These are phyloP conservation scores for Pyrenophora tritici-repentis DNA, from an alignment of 2,329 filamentous ascomycete genomes.

Conservation along the genomic window DNA sequence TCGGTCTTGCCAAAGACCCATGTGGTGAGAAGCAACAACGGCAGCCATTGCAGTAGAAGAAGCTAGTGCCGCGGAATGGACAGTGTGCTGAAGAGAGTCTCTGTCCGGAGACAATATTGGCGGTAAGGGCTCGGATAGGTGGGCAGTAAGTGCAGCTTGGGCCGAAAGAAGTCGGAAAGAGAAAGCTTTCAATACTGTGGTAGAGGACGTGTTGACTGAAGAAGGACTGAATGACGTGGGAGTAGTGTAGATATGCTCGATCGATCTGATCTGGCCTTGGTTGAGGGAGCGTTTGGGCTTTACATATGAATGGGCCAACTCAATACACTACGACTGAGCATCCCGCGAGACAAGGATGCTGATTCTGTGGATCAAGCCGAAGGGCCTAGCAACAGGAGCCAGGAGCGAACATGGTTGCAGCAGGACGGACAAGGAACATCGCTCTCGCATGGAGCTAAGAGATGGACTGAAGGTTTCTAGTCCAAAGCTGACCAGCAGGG, in stretches of 20 bases:
- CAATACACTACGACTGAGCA: slow-evolving; percentile 28
- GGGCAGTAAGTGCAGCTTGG: slow-evolving; percentile 29
- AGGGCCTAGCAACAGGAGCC: slow-evolving; percentile 38
- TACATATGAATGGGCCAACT: slow-evolving; percentile 42
- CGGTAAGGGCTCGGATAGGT: slow-evolving; percentile 23
- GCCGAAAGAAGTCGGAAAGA: slow-evolving; percentile 29
- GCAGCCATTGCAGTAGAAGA: slow-evolving; percentile 42
- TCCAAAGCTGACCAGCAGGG: slow-evolving; percentile 33
- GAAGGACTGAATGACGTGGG: slow-evolving; percentile 36
- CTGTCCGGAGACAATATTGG: slow-evolving; percentile 22
- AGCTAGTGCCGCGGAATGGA: slow-evolving; percentile 23
- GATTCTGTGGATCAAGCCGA: slow-evolving; percentile 40
- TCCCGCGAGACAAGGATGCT: slow-evolving; percentile 44
- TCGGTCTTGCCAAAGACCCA: slow-evolving; percentile 43
- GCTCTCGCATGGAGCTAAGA: slow-evolving; percentile 44
- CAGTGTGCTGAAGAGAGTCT: slow-evolving; percentile 27
- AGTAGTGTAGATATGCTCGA: slow-evolving; percentile 37
- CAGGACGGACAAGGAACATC: slow-evolving; percentile 38
- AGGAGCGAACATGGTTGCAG: slow-evolving; percentile 41
- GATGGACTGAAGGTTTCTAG: slow-evolving; percentile 40
- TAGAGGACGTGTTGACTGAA: slow-evolving; percentile 23
- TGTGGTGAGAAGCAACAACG: slow-evolving; percentile 45
- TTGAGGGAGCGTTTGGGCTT: slow-evolving; percentile 40
- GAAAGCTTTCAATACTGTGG: slow-evolving; percentile 28
- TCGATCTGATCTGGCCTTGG: slow-evolving; percentile 29